Base-by-base conservation (phyloP, 768 basidiomycete species). In the Hydnum rufescens region DNA sequence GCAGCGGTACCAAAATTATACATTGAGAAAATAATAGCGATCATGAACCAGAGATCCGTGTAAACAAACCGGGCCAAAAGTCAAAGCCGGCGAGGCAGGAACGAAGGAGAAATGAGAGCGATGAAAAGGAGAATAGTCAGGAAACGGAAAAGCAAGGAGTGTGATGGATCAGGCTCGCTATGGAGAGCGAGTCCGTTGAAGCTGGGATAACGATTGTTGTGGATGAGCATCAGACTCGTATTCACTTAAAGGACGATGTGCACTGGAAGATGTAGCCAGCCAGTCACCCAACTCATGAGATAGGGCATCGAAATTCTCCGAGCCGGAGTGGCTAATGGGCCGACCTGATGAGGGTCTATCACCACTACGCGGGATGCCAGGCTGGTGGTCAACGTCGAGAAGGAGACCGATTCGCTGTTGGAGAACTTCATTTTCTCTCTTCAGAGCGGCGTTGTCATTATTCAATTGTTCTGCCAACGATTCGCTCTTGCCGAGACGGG, bases 401-500 rank as follows among this genome's bases (percentile, higher is more conserved):
- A 93, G 71, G 46, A 92, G 72, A 53, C 78, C 82, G 59, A 93
- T 88, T 72, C 88, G 89, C 63, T 86, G 85, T n/a, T 81, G 80
- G 42, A 90, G 74, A 58, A 88, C 79, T 61, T 85, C 82, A 63
- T 90, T 90, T 65, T 90, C 86, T 53, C 77, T 75, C 63, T 81
- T 78, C 54, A 90, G 76, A 30, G 68, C 72, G 18, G 75, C 71
- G 64, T 89, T 90, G 63, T 93, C 86, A 63, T 71, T 75, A 64
- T 78, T 79, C 56, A 95, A 75, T 63, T 80, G 81, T 66, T 92
- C 87, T 32, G 85, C 63, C 42, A 80, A 62, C 4, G 81, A 78
- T 66, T 87, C 84, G 52, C 83, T 77, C 53, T 79, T 74, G 22
- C 80, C 82, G 52, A 77, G 77, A 13, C 85, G 80, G 29, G 84